A percentile compares a stretch with the other conserved stretches of the same genome.
These are phyloP conservation scores for Populus nigra DNA, from an alignment of 345 rosid genomes.

Conservation along the genomic window DNA sequence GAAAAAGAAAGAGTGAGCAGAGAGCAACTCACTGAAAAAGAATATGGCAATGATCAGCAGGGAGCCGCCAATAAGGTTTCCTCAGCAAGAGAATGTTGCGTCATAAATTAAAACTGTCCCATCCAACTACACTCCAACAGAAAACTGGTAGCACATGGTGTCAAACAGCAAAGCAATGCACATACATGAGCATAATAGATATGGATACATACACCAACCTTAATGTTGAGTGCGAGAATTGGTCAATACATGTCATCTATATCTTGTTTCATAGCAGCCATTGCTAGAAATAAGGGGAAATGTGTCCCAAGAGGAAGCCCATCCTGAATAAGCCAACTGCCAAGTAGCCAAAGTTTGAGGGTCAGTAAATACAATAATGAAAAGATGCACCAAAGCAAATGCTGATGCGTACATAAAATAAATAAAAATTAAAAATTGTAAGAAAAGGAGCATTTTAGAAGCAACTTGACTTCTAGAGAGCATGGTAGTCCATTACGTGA, in stretches of 20 bases:
- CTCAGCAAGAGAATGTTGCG: neutral
- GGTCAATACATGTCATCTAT: constrained; percentile 88
- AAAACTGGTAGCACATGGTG: neutral
- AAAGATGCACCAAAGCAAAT: neutral
- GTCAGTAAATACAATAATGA: neutral
- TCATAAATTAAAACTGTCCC: neutral
- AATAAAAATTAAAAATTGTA: no score
- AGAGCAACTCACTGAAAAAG: neutral
- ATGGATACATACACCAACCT: constrained; percentile 38
- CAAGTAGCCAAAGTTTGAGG: neutral
- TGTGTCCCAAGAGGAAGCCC: constrained; percentile 97
- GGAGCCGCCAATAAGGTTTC: neutral
- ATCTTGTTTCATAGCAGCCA: constrained; percentile 98
- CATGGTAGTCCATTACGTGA: neutral
- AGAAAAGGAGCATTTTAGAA: neutral
- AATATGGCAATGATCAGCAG: no score
- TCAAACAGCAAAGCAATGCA: neutral
- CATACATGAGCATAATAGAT: neutral
- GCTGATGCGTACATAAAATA: neutral
- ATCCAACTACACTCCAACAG: neutral
- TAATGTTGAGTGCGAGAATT: constrained; percentile 71
- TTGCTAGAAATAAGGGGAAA: constrained; percentile 92
- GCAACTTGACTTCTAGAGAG: neutral
- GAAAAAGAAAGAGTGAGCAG: neutral
- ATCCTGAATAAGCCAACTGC: constrained; percentile 46